A percentile compares a stretch with the other conserved stretches of the same genome.
Conservation (phyloP, 1,139 yeast genomes). For the Debaryomyces sp. region DNA sequence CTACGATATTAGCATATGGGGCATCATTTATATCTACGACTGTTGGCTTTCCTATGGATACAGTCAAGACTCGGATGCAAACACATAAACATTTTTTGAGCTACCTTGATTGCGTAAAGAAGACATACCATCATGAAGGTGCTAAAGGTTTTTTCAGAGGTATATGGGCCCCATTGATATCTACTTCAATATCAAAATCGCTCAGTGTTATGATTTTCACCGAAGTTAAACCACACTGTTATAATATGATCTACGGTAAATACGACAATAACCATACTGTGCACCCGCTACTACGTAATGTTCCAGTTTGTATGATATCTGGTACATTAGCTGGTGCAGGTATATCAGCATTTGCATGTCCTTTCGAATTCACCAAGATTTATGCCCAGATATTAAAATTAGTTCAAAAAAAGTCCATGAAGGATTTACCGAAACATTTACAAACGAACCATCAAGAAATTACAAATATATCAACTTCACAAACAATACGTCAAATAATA, state of each 20-base stretch:
- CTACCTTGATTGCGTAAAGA: slow-evolving; percentile 58
- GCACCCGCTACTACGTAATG: slow-evolving; percentile 51
- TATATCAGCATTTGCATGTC: slow-evolving; percentile 73
- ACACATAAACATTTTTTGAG: slow-evolving; percentile 64
- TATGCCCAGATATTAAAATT: slow-evolving; percentile 71
- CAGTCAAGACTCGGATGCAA: slow-evolving; percentile 83
- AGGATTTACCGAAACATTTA: slow-evolving; percentile 17
- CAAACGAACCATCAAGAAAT: slow-evolving; percentile 15
- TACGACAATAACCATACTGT: slow-evolving; percentile 9
- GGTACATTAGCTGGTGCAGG: slow-evolving; percentile 71
- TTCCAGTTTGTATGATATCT: slow-evolving; percentile 67
- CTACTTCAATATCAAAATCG: slow-evolving; percentile 68
- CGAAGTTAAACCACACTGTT: slow-evolving; percentile 52
- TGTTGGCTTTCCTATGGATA: slow-evolving; percentile 83
- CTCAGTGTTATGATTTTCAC: slow-evolving; percentile 70
- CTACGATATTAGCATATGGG: slow-evolving; percentile 61
- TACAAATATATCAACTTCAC: slow-evolving; percentile 25
- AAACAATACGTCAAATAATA: slow-evolving; percentile 54
- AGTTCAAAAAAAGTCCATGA: slow-evolving; percentile 32
- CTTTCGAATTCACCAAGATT: slow-evolving; percentile 82
- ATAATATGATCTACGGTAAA: slow-evolving; percentile 27
- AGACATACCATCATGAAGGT: slow-evolving; percentile 67
- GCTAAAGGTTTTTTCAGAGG: slow-evolving; percentile 76
- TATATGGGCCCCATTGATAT: slow-evolving; percentile 67
- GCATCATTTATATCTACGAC: slow-evolving; percentile 70